These are phyloP conservation scores for Backusella tuberculispora DNA, from an alignment of 192 early-diverging fungal genomes.

Conservation along the genomic window DNA sequence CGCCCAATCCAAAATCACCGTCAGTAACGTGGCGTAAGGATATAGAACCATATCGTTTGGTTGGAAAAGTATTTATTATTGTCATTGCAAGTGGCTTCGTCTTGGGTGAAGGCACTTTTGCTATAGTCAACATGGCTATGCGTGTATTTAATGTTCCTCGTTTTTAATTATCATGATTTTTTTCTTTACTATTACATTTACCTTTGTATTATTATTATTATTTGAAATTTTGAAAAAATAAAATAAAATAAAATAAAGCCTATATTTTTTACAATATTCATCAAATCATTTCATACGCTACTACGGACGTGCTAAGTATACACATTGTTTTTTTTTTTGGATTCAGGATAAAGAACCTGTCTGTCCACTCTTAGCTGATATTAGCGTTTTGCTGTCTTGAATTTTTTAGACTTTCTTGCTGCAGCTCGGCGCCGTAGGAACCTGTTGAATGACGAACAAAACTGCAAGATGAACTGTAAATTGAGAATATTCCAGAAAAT, in stretches of 20 bases:
- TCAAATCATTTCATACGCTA: not conserved
- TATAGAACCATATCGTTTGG: conserved; percentile 32
- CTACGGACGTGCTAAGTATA: too few relatives aligned
- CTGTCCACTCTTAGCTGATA: too few relatives aligned
- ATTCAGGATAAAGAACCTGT: too few relatives aligned
- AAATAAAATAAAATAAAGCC: not conserved
- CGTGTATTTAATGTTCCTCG: conserved; percentile 46
- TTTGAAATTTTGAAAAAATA: not conserved
- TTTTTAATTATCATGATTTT: conserved; percentile 20
- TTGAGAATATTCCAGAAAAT: too few relatives aligned
- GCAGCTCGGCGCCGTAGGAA: too few relatives aligned
- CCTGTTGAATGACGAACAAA: too few relatives aligned
- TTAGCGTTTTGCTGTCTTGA: too few relatives aligned
- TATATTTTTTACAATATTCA: not conserved
- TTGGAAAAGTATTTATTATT: conserved; percentile 64
- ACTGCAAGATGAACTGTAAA: too few relatives aligned
- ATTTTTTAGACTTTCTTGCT: too few relatives aligned
- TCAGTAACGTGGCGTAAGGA: not conserved
- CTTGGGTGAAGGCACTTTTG: conserved; percentile 73
- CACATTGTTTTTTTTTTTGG: too few relatives aligned
- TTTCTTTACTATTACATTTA: not conserved
- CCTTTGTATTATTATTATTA: not conserved
- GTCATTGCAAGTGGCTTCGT: conserved; percentile 80
- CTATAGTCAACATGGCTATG: conserved; percentile 62
- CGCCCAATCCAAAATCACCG: not conserved